A percentile compares a stretch with the other conserved stretches of the same genome.
These are phyloP conservation scores for Capronia americana DNA, from an alignment of 2,329 filamentous ascomycete species.

Conservation along the genomic window DNA sequence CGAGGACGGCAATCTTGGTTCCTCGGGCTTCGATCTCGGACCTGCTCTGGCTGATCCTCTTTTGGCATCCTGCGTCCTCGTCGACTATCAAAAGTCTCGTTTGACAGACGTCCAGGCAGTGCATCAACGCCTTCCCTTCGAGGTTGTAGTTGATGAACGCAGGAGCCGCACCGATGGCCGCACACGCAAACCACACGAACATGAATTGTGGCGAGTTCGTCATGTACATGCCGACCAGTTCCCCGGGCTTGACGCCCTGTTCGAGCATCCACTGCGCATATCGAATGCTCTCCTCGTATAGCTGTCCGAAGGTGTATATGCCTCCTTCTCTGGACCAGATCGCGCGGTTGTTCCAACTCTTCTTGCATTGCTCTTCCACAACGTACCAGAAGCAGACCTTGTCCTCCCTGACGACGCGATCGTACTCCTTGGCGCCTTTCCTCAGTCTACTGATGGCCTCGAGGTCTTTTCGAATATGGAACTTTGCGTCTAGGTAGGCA, in stretches of 20 bases:
- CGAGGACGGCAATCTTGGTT: constrained; percentile 66
- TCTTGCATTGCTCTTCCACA: constrained; percentile 64
- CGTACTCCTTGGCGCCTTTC: constrained; percentile 53
- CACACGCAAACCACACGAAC: constrained; percentile 68
- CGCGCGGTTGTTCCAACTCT: constrained; percentile 61
- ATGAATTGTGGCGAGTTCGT: constrained; percentile 72
- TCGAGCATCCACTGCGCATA: constrained; percentile 68
- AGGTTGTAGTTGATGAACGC: constrained; percentile 73
- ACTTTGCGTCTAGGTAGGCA: constrained; percentile 73
- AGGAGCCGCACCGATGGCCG: constrained; percentile 70
- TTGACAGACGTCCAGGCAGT: constrained; percentile 67
- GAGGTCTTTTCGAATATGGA: constrained; percentile 69
- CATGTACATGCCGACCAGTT: constrained; percentile 71
- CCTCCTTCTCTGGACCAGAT: constrained; percentile 69
- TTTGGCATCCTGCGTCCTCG: constrained; percentile 59
- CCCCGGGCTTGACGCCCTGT: constrained; percentile 63
- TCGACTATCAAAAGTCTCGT: constrained; percentile 66
- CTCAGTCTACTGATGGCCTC: constrained; percentile 52
- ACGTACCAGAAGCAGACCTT: constrained; percentile 69
- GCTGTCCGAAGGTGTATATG: constrained; percentile 64
- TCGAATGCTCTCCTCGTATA: constrained; percentile 63
- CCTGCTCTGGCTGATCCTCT: constrained; percentile 61
- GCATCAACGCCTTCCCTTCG: constrained; percentile 66
- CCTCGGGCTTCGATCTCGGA: constrained; percentile 56
- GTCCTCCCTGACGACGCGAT: constrained; percentile 59